Conservation (phyloP, 139 green algal genomes). For the Yamagishiella unicocca region DNA sequence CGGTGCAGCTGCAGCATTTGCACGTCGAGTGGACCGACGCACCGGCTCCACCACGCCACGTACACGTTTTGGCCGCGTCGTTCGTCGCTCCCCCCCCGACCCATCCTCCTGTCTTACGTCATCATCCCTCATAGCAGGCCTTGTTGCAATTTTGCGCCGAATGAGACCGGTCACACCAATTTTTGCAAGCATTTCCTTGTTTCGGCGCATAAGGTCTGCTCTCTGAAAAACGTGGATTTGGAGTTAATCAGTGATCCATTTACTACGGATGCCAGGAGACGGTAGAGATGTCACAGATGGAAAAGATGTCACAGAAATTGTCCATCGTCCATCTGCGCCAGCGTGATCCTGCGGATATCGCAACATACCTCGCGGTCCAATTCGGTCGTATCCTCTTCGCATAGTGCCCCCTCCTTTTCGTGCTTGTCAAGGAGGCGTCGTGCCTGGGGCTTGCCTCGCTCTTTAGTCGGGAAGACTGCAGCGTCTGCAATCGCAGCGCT, state of each 20-base stretch:
- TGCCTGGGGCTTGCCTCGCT: background rate
- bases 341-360: background rate
- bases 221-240: slow-evolving; percentile 39
- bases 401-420: background rate
- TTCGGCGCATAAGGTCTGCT: slow-evolving; percentile 58
- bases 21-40: background rate
- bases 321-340: background rate
- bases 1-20: background rate
- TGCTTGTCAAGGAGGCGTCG: background rate
- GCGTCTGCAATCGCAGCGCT: too few relatives aligned
- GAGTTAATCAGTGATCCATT: too few relatives aligned
- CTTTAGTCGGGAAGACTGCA: too few relatives aligned
- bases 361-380: slow-evolving; percentile 26
- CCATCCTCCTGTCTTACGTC: background rate
- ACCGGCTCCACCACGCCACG: slow-evolving; percentile 4
- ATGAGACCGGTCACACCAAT: slow-evolving; percentile 47
- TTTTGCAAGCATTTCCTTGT: slow-evolving; percentile 58
- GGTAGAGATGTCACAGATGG: background rate
- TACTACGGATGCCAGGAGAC: too few relatives aligned
- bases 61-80: background rate
- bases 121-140: background rate
- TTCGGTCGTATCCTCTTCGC: background rate
- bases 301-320: background rate
- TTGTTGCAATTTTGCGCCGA: too few relatives aligned
- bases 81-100: background rate